phyloP scores from a whole-genome alignment of 2,329 filamentous ascomycete genomes.

The Colletotrichum endophyticum region DNA sequence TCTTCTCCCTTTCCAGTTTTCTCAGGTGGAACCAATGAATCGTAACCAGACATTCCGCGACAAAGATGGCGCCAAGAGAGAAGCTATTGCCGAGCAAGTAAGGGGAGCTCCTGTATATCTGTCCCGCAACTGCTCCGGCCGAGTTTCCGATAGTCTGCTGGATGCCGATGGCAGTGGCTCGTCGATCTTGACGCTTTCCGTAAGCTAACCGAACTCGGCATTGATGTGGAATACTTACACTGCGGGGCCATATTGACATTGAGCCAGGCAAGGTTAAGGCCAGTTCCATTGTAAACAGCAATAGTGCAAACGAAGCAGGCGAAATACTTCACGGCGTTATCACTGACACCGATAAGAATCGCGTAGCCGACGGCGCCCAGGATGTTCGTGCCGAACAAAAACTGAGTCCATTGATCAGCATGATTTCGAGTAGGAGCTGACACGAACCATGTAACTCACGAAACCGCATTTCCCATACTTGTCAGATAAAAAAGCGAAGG shows the following conservation, averaged over 20 bases:
- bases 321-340: slow-evolving; percentile 36
- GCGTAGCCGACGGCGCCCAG: neutral
- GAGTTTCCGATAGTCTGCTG: slow-evolving; percentile 36
- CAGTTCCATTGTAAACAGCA: slow-evolving; percentile 50
- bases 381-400: neutral
- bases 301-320: slow-evolving; percentile 51
- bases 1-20: neutral
- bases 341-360: neutral
- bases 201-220: fast-evolving
- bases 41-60: neutral
- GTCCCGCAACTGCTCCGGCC: slow-evolving; percentile 47
- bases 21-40: neutral
- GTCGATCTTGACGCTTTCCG: neutral
- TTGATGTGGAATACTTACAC: slow-evolving; percentile 17
- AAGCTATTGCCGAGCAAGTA: slow-evolving; percentile 31
- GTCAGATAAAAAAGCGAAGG: neutral
- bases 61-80: neutral
- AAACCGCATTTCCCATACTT: neutral
- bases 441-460: neutral
- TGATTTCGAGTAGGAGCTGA: neutral
- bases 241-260: slow-evolving; percentile 49
- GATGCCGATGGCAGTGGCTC: slow-evolving; percentile 25
- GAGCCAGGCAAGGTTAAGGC: slow-evolving; percentile 52
- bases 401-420: neutral
- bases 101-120: slow-evolving; percentile 34